Base-by-base conservation (phyloP, 768 basidiomycete genomes). In the Tricholomella constricta region DNA sequence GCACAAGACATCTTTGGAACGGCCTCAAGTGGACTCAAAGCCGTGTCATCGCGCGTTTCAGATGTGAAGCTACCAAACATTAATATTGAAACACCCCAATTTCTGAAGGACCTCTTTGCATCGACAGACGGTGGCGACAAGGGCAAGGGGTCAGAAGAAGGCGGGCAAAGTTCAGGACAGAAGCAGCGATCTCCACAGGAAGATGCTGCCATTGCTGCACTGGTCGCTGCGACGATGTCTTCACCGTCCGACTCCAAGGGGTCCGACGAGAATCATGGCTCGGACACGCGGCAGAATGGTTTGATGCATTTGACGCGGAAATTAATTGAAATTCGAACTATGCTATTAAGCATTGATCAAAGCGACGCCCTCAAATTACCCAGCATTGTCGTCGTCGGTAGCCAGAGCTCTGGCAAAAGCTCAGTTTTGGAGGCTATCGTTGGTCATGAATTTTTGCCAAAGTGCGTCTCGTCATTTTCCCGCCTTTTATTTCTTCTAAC, bases 351-450 rank as follows among this genome's bases (percentile, higher is more conserved):
- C 63, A 95, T 98, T 49, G 97, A 98, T 71, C 94, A 98, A 70
- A 94, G 88, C 58, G 96, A 98, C 59, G 83, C 88, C 6, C 79
- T 99, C 60, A 98, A 94, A 63, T 75, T 99, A 17, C 97, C 97
- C 1, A 96, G 94, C 62, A 98, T 99, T 56, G 97, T 98, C 37
- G 97, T 98, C 42, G 91, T 99, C 57, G 97, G 97, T 10, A 96
- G 93, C 68, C 97, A 99, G 74, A 97, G 94, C 69, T 95, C 93
- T 2, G 97, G 97, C 10, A 99, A 99, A 78, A 98, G 94, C 62
- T 95, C 93, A 23, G 97, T 99, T 0, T 73, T 99, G 55, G 97
- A 99, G 70, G 89, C 97, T 5, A 91, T 99, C 55, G 97, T 99
- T 25, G 97, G 97, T 0, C 93, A 97, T 53, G 94, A 98, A 69